Evolutionary conservation across 78 protist genomes (phyloP).

Genomic region (Paratrimastix pyriformis): DNA sequence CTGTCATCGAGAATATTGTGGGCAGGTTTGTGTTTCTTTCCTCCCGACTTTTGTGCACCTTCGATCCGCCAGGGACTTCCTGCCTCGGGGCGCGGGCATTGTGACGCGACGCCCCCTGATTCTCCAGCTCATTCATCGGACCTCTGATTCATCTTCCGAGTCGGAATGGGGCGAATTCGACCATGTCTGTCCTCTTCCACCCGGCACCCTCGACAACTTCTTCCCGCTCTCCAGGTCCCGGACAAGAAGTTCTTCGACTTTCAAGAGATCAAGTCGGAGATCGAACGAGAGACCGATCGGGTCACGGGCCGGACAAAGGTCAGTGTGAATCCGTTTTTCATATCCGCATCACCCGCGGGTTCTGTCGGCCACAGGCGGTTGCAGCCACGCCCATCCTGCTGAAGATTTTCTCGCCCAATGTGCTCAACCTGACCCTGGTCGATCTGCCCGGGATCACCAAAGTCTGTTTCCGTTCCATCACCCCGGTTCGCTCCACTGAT

Average conservation of each 20-base stretch:
- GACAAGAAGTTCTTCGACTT: not conserved
- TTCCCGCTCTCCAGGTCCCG: too few relatives aligned
- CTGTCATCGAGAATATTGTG: slow-evolving; percentile 7
- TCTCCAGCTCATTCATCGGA: not conserved
- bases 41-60: too few relatives aligned
- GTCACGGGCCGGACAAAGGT: not conserved
- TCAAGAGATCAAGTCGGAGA: slow-evolving; percentile 9
- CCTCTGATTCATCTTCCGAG: too few relatives aligned
- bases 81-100: slow-evolving; percentile 11
- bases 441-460: slow-evolving; percentile 25
- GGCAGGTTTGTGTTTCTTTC: not conserved
- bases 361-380: too few relatives aligned
- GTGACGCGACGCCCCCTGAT: slow-evolving; percentile 4
- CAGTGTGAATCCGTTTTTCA: too few relatives aligned
- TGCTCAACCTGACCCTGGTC: slow-evolving; percentile 2
- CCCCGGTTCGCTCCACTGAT: too few relatives aligned
- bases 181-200: too few relatives aligned
- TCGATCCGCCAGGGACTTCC: slow-evolving; percentile 5
- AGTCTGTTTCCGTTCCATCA: too few relatives aligned
- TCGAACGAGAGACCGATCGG: not conserved
- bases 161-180: slow-evolving; percentile 10
- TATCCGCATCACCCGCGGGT: not conserved
- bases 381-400: not conserved
- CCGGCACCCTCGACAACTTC: too few relatives aligned
- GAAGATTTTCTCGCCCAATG: not conserved